phyloP scores from a whole-genome alignment of 805 yeast genomes.

The Suhomyces xylopsoci region DNA sequence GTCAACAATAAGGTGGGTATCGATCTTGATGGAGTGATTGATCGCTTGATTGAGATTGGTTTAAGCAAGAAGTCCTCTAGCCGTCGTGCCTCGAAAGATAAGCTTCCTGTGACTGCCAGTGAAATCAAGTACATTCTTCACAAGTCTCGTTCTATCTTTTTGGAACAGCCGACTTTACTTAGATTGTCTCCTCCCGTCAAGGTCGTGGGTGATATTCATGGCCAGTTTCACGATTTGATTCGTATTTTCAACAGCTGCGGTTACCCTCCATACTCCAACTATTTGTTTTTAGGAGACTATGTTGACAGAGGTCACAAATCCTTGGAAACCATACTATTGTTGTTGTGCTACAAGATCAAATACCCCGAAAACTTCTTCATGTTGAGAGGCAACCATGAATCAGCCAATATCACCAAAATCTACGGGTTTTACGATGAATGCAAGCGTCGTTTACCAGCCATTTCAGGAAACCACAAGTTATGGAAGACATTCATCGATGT shows the following conservation, averaged over 20 bases:
- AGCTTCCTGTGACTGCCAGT: conserved; percentile 48
- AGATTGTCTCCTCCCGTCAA: conserved; percentile 76
- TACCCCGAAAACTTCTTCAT: conserved; percentile 60
- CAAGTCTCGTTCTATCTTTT: conserved; percentile 56
- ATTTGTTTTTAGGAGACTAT: conserved; percentile 56
- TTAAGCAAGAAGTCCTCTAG: conserved; percentile 14
- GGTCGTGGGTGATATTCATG: conserved; percentile 83
- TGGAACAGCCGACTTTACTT: conserved; percentile 62
- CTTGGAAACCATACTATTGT: conserved; percentile 50
- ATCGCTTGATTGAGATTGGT: conserved; percentile 54
- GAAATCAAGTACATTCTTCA: conserved; percentile 59
- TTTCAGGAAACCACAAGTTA: conserved; percentile 31
- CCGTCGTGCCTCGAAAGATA: conserved; percentile 32
- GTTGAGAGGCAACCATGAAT: conserved; percentile 59
- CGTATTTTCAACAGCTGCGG: conserved; percentile 59
- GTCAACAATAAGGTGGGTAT: conserved; percentile 27
- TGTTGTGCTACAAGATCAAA: conserved; percentile 53
- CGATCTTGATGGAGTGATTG: conserved; percentile 63
- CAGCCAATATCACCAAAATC: conserved; percentile 56
- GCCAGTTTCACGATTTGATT: conserved; percentile 53
- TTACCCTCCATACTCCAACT: conserved; percentile 55
- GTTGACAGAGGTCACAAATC: conserved; percentile 61
- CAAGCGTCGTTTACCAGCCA: conserved; percentile 45
- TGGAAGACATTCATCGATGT: conserved; percentile 57
- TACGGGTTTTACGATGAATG: conserved; percentile 63